A percentile compares a stretch with the other conserved stretches of the same genome.
Evolutionary conservation across 306 rosid genomes (phyloP).

Genomic region (Lathyrus oleraceus): DNA sequence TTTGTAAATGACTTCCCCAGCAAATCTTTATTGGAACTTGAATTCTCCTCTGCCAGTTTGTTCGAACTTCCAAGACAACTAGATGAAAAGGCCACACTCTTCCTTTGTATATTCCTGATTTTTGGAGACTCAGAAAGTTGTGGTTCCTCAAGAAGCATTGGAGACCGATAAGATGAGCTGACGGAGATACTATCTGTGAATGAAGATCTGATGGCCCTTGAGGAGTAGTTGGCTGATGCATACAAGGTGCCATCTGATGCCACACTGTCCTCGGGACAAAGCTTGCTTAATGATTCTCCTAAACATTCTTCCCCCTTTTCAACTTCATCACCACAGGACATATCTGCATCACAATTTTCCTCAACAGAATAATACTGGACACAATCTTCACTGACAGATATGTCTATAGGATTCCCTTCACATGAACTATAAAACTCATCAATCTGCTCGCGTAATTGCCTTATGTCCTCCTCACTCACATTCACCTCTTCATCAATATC

Average conservation of each 20-base stretch:
- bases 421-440: conserved; percentile 58
- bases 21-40: conserved; percentile 50
- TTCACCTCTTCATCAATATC: conserved; percentile 64
- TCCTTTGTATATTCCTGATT: conserved; percentile 66
- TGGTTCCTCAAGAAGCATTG: conserved; percentile 75
- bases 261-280: conserved; percentile 44
- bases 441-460: conserved; percentile 65
- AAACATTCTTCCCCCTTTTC: conserved; percentile 52
- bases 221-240: conserved; percentile 37
- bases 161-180: conserved; percentile 52
- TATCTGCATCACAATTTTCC: conserved; percentile 55
- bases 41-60: conserved; percentile 55
- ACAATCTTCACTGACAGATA: conserved; percentile 50
- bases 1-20: conserved; percentile 55
- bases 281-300: conserved; percentile 35
- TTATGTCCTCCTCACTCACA: conserved; percentile 68
- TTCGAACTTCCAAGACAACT: conserved; percentile 58
- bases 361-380: conserved; percentile 52
- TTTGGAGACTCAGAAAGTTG: conserved; percentile 86
- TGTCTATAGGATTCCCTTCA: conserved; percentile 48
- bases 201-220: conserved; percentile 48
- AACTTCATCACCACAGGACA: conserved; percentile 52
- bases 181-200: conserved; percentile 69
- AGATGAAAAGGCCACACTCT: conserved; percentile 62
- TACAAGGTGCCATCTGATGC: conserved; percentile 41